Percentiles rank a stretch among this genome's conserved stretches.
These are phyloP conservation scores for Suillus lakei DNA, from an alignment of 768 basidiomycete genomes.

Conservation along the genomic window DNA sequence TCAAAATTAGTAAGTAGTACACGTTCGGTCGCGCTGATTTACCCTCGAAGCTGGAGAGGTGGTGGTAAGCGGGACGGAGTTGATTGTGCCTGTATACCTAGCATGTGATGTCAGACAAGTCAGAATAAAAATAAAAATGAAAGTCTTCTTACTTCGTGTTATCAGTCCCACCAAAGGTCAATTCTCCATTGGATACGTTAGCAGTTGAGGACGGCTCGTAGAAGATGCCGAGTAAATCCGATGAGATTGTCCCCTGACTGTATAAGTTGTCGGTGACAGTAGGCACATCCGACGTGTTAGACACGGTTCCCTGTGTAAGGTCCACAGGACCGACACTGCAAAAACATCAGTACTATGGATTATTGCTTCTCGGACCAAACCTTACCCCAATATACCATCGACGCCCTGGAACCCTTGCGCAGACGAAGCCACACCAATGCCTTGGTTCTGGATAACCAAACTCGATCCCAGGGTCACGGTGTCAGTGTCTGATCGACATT, in stretches of 20 bases:
- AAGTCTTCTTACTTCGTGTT: conserved; percentile 39
- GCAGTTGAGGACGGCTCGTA: conserved; percentile 47
- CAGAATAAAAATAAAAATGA: neutral
- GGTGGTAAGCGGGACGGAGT: conserved; percentile 42
- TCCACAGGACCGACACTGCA: conserved; percentile 52
- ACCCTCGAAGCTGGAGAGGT: conserved; percentile 44
- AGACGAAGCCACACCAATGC: conserved; percentile 46
- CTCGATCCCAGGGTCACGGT: conserved; percentile 42
- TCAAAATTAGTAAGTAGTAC: neutral
- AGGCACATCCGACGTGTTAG: conserved; percentile 39
- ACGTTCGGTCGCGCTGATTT: neutral
- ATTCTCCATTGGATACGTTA: conserved; percentile 49
- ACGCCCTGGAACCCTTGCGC: conserved; percentile 46
- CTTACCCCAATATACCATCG: conserved; percentile 54
- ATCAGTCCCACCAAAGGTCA: conserved; percentile 56
- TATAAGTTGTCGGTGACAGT: conserved; percentile 61
- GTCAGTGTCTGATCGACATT: conserved; percentile 42
- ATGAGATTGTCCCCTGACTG: conserved; percentile 48
- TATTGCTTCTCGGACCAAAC: neutral
- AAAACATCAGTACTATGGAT: neutral
- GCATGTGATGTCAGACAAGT: neutral
- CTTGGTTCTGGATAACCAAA: conserved; percentile 48
- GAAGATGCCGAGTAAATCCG: conserved; percentile 52
- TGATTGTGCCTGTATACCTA: conserved; percentile 36
- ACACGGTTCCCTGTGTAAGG: conserved; percentile 47